These are phyloP conservation scores for Termitomyces sp. DNA, from an alignment of 768 basidiomycete genomes.

Conservation along the genomic window DNA sequence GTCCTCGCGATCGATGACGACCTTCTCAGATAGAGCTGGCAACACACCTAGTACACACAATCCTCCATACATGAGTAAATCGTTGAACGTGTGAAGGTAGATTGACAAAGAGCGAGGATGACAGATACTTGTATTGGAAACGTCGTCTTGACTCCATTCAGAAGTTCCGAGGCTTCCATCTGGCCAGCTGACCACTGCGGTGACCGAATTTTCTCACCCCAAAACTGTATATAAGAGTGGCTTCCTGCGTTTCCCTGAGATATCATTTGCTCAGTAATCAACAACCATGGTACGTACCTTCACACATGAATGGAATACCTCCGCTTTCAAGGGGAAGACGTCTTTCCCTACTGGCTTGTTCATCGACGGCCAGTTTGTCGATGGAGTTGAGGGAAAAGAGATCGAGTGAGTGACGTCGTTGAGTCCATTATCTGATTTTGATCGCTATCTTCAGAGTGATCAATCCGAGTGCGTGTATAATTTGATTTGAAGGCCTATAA, in stretches of 20 bases:
- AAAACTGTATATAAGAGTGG: background rate
- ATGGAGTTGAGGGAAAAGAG: constrained; percentile 46
- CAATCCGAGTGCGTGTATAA: constrained; percentile 39
- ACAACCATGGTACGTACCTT: constrained; percentile 30
- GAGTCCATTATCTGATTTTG: background rate
- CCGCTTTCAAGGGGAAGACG: constrained; percentile 53
- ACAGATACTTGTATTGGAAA: background rate
- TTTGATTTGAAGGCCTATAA: background rate
- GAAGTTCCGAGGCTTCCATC: background rate
- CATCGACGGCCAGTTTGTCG: constrained; percentile 67
- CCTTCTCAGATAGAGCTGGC: background rate
- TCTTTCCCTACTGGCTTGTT: constrained; percentile 65
- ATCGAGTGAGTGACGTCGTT: constrained; percentile 50
- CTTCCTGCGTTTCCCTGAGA: background rate
- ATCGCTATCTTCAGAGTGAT: constrained; percentile 39
- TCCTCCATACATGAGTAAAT: background rate
- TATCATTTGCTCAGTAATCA: background rate
- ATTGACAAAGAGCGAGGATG: background rate
- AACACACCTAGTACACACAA: too few species aligned
- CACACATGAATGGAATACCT: constrained; percentile 49
- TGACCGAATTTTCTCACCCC: background rate
- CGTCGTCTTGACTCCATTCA: too few species aligned
- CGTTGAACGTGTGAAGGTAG: background rate
- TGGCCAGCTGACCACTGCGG: background rate
- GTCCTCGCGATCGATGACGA: too few species aligned